These are phyloP conservation scores for Exophiala alcalophila DNA, from an alignment of 2,329 filamentous ascomycete genomes.

Conservation along the genomic window DNA sequence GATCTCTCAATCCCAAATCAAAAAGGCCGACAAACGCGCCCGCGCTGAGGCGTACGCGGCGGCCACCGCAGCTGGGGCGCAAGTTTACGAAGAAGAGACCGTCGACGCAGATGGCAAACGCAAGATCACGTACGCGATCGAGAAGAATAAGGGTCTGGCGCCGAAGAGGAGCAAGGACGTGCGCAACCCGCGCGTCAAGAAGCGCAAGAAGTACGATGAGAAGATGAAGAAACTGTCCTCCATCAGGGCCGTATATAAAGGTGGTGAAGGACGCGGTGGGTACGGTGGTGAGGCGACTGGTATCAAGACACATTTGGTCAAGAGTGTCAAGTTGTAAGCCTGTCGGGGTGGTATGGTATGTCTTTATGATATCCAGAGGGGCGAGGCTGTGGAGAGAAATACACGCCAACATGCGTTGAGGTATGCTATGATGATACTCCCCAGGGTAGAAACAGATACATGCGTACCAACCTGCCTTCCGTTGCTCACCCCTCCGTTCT, in stretches of 20 bases:
- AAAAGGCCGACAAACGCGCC: slow-evolving; percentile 72
- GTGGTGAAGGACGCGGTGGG: slow-evolving; percentile 75
- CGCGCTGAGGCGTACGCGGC: slow-evolving; percentile 55
- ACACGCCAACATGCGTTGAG: no score
- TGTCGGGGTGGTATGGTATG: background rate
- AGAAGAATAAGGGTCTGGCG: slow-evolving; percentile 95
- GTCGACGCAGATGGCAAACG: slow-evolving; percentile 82
- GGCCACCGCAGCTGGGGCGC: slow-evolving; percentile 56
- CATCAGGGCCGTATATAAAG: slow-evolving; percentile 81
- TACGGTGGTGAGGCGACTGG: slow-evolving; percentile 91
- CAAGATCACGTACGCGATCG: slow-evolving; percentile 87
- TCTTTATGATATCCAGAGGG: no score
- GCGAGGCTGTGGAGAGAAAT: no score
- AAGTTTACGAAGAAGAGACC: slow-evolving; percentile 63
- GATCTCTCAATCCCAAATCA: slow-evolving; percentile 54
- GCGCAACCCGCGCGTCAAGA: slow-evolving; percentile 94
- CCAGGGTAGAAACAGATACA: no score
- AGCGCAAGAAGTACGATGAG: slow-evolving; percentile 91
- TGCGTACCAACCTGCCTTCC: no score
- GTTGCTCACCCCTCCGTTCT: no score
- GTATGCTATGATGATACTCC: no score
- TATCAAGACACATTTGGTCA: slow-evolving; percentile 90
- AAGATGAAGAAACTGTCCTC: slow-evolving; percentile 96
- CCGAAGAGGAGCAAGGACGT: slow-evolving; percentile 91
- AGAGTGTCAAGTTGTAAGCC: slow-evolving; percentile 80